phyloP scores from a whole-genome alignment of 208 protist genomes.

The Leishmania guyanensis region DNA sequence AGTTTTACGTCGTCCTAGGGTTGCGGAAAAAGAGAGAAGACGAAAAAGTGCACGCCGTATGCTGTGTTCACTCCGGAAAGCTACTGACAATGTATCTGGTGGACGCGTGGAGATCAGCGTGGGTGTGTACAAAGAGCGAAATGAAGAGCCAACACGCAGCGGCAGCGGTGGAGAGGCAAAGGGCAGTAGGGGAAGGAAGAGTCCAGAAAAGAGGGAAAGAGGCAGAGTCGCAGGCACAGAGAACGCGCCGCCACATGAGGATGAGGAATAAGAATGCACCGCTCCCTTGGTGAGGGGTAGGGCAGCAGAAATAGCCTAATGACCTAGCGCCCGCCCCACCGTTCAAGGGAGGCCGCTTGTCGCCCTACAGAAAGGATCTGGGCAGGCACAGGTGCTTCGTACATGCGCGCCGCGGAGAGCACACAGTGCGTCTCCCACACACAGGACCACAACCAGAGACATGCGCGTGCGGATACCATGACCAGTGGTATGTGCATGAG shows the following conservation, averaged over 20 bases:
- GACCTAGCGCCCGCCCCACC: not conserved
- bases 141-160: not conserved
- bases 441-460: not conserved
- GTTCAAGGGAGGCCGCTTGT: not conserved
- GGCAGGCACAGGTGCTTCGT: not conserved
- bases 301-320: not conserved
- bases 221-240: not conserved
- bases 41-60: conserved; percentile 7
- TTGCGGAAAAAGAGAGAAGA: not conserved
- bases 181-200: not conserved
- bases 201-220: not conserved
- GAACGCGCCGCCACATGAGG: not conserved
- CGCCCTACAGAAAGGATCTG: not conserved
- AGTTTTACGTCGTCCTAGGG: not conserved
- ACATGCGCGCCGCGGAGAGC: not conserved
- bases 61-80: conserved; percentile 20
- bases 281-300: not conserved
- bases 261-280: not conserved
- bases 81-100: conserved; percentile 10
- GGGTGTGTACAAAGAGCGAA: not conserved
- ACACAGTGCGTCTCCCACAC: not conserved
- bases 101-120: not conserved
- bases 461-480: not conserved
- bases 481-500: not conserved
- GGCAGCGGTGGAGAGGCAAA: conserved; percentile 1